Evolutionary conservation across 208 protist genomes (phyloP).

Genomic region (Vickermania ingenoplastis): DNA sequence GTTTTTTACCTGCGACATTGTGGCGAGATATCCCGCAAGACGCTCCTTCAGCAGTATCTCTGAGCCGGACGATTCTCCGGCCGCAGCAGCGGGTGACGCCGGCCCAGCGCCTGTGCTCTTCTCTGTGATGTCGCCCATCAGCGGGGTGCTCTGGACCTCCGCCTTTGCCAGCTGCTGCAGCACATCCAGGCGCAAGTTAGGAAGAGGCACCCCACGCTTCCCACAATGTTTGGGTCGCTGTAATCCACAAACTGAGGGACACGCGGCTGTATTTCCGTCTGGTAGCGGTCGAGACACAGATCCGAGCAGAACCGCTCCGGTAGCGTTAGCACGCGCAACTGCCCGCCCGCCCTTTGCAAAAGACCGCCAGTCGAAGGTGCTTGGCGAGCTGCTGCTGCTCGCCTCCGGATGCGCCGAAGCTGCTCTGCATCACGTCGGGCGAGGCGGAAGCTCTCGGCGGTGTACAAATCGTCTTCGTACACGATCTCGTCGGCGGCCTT

Average conservation of each 20-base stretch:
- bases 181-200: slow-evolving; percentile 30
- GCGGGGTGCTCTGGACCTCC: slow-evolving; percentile 13
- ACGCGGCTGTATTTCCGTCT: slow-evolving; percentile 11
- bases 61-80: not conserved
- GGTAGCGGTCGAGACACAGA: slow-evolving; percentile 37
- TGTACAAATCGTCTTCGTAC: slow-evolving; percentile 58
- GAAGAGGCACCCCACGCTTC: slow-evolving; percentile 40
- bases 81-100: not conserved
- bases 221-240: slow-evolving; percentile 25
- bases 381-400: not conserved
- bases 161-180: slow-evolving; percentile 45
- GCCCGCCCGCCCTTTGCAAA: not conserved
- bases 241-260: slow-evolving; percentile 21
- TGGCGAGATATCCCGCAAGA: slow-evolving; percentile 13
- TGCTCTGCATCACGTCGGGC: slow-evolving; percentile 28
- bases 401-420: slow-evolving; percentile 15
- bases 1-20: slow-evolving; percentile 24
- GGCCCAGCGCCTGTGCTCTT: not conserved
- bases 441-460: slow-evolving; percentile 42
- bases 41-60: not conserved
- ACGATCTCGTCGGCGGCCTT: slow-evolving; percentile 27
- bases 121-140: slow-evolving; percentile 7
- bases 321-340: slow-evolving; percentile 17
- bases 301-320: slow-evolving; percentile 57
- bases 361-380: too few species aligned